phyloP scores from a whole-genome alignment of 805 yeast species.

The Nakazawaea wyomingensis region DNA sequence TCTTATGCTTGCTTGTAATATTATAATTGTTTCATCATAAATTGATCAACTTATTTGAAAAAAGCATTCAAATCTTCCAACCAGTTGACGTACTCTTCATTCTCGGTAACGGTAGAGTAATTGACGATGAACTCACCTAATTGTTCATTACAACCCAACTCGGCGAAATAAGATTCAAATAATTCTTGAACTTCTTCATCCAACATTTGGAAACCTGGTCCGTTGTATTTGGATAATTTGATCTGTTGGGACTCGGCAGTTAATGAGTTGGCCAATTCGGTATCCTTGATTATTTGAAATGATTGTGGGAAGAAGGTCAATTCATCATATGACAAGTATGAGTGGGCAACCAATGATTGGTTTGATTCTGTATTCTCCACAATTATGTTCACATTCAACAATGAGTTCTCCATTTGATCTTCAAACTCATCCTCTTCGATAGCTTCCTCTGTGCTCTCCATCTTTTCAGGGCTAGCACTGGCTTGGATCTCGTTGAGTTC shows the following conservation, averaged over 20 bases:
- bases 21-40: no score
- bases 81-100: conserved; percentile 40
- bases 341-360: conserved; percentile 12
- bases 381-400: conserved; percentile 13
- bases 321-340: conserved; percentile 8
- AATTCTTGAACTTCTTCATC: conserved; percentile 39
- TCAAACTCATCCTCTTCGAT: conserved; percentile 5
- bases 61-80: conserved; percentile 21
- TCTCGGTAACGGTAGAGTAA: conserved; percentile 38
- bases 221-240: conserved; percentile 36
- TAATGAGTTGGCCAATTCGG: conserved; percentile 12
- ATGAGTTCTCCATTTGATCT: conserved; percentile 6
- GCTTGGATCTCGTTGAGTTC: conserved; percentile 10
- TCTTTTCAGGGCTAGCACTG: not conserved
- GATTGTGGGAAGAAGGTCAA: conserved; percentile 10
- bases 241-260: conserved; percentile 9
- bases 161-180: conserved; percentile 35
- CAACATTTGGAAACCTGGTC: conserved; percentile 41
- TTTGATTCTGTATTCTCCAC: conserved; percentile 4
- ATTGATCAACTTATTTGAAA: conserved; percentile 5
- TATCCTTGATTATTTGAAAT: conserved; percentile 8
- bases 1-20: no score
- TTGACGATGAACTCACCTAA: conserved; percentile 39
- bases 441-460: conserved; percentile 1
- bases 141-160: conserved; percentile 33